These are phyloP conservation scores for Talaromyces marneffei DNA, from an alignment of 2,329 filamentous ascomycete genomes.

Conservation along the genomic window DNA sequence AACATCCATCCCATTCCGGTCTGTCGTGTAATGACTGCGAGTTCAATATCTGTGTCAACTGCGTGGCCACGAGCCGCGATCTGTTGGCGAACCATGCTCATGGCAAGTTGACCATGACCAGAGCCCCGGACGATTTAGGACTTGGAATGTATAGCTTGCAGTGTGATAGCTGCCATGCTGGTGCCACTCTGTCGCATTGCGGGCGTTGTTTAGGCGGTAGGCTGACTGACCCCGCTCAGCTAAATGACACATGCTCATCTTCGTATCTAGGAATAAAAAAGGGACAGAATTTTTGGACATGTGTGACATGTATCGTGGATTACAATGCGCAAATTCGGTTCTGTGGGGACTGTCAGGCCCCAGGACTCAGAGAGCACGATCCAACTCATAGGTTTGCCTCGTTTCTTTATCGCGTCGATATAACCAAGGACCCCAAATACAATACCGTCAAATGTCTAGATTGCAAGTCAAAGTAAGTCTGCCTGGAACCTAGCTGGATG, in stretches of 20 bases:
- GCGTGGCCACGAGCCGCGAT: slow-evolving; percentile 8
- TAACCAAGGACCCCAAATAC: slow-evolving; percentile 11
- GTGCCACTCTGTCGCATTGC: slow-evolving; percentile 12
- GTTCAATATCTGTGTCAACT: slow-evolving; percentile 12
- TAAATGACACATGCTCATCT: not conserved
- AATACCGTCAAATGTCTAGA: slow-evolving; percentile 12
- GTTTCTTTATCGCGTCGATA: slow-evolving; percentile 12
- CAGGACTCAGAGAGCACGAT: slow-evolving; percentile 9
- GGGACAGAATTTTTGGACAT: slow-evolving; percentile 12
- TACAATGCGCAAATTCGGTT: slow-evolving; percentile 14
- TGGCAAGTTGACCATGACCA: slow-evolving; percentile 8
- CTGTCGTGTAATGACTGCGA: slow-evolving; percentile 10
- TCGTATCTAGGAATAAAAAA: slow-evolving; percentile 1
- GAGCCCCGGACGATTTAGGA: slow-evolving; percentile 11
- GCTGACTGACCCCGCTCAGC: no score
- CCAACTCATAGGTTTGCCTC: slow-evolving; percentile 12
- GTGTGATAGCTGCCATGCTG: slow-evolving; percentile 7
- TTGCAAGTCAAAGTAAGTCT: slow-evolving; percentile 5
- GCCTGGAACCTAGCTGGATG: not conserved
- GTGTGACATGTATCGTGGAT: slow-evolving; percentile 13
- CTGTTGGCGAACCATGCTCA: slow-evolving; percentile 7
- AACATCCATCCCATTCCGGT: slow-evolving; percentile 8
- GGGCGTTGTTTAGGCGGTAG: slow-evolving; percentile 11
- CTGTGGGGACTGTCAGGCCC: slow-evolving; percentile 8
- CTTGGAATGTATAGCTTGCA: slow-evolving; percentile 6